A percentile compares a stretch with the other conserved stretches of the same genome.
These are phyloP conservation scores for Ramaria rubella DNA, from an alignment of 768 basidiomycete genomes.

Conservation along the genomic window DNA sequence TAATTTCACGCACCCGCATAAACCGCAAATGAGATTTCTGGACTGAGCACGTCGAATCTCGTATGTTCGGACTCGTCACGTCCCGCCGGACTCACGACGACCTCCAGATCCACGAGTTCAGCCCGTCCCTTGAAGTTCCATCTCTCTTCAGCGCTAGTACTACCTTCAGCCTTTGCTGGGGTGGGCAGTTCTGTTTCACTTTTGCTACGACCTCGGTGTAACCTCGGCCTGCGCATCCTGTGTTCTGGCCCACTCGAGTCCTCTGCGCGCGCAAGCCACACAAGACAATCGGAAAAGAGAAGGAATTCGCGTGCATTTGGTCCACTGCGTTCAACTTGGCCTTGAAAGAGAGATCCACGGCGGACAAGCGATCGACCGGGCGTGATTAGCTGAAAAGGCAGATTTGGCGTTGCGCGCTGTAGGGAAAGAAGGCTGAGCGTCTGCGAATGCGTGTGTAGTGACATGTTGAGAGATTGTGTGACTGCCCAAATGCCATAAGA, in stretches of 20 bases:
- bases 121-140: conserved; percentile 69
- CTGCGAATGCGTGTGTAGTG: conserved; percentile 70
- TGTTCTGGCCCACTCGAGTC: background rate
- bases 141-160: conserved; percentile 47
- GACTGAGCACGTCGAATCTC: conserved; percentile 68
- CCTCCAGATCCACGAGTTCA: conserved; percentile 69
- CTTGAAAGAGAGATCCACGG: conserved; percentile 53
- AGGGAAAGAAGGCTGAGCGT: conserved; percentile 70
- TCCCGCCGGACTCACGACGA: conserved; percentile 46
- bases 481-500: conserved; percentile 39
- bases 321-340: conserved; percentile 11
- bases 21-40: conserved; percentile 68
- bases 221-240: conserved; percentile 20
- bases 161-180: conserved; percentile 14
- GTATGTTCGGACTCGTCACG: conserved; percentile 44
- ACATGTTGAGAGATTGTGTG: conserved; percentile 69
- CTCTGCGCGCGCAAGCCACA: conserved; percentile 64
- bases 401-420: conserved; percentile 67
- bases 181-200: conserved; percentile 51
- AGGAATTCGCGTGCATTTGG: conserved; percentile 64
- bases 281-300: conserved; percentile 73
- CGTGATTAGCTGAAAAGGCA: conserved; percentile 70
- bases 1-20: conserved; percentile 45
- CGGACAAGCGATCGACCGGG: conserved; percentile 79
- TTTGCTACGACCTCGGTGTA: conserved; percentile 47